Percentiles rank a stretch among this genome's conserved stretches.
These are phyloP conservation scores for Anisodus acutangulus DNA, from an alignment of 257 asterid genomes.

Conservation along the genomic window DNA sequence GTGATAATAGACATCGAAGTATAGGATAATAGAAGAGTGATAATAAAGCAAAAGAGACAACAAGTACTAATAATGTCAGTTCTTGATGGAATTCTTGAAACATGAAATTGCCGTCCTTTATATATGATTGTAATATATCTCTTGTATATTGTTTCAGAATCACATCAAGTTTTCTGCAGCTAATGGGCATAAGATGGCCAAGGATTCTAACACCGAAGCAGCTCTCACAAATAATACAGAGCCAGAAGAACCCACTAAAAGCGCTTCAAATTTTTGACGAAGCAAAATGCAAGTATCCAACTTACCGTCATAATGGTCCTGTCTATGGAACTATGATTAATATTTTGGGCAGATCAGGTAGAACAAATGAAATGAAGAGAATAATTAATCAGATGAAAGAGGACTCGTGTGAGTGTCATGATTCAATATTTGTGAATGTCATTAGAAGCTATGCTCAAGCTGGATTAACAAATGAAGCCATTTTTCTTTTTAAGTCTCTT, in stretches of 20 bases:
- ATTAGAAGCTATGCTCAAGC: slow-evolving; percentile 63
- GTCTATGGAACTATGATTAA: slow-evolving; percentile 74
- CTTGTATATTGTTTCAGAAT: slow-evolving; percentile 7
- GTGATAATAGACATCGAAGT: too few species aligned
- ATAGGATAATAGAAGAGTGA: too few species aligned
- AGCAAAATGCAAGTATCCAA: slow-evolving; percentile 67
- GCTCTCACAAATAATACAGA: slow-evolving; percentile 66
- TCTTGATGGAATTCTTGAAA: neutral
- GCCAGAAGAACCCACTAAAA: slow-evolving; percentile 79
- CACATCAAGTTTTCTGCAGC: neutral
- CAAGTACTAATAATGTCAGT: too few species aligned
- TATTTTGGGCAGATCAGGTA: slow-evolving; percentile 67
- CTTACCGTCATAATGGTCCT: slow-evolving; percentile 77
- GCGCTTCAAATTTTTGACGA: slow-evolving; percentile 74
- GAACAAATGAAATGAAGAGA: slow-evolving; percentile 70
- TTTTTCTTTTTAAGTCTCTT: slow-evolving; percentile 66
- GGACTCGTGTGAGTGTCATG: slow-evolving; percentile 81
- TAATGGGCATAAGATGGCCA: slow-evolving; percentile 83
- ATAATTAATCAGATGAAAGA: slow-evolving; percentile 65
- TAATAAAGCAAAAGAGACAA: too few species aligned
- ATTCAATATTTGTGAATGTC: slow-evolving; percentile 59
- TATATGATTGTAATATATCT: neutral
- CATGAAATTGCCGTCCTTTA: neutral
- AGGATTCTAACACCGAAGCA: slow-evolving; percentile 69
- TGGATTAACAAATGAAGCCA: slow-evolving; percentile 71